Conservation (phyloP, 2,329 filamentous ascomycete genomes). For the Blastomyces emzantsi region DNA sequence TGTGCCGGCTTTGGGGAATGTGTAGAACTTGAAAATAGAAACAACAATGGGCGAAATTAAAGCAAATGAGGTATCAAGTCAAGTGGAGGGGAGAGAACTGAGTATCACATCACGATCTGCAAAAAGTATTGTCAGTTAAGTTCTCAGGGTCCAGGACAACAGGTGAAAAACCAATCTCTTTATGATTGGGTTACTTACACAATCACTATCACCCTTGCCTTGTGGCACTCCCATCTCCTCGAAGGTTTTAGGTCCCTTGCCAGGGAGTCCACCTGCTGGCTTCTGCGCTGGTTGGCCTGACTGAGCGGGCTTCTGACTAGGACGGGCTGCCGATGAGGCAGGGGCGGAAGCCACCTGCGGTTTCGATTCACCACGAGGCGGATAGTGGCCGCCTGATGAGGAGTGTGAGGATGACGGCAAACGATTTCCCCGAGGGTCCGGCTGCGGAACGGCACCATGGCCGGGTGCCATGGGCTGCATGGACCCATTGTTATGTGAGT, state of each 20-base stretch:
- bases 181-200: slow-evolving; percentile 50
- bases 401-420: slow-evolving; percentile 3
- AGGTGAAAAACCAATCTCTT: background rate
- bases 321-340: slow-evolving; percentile 24
- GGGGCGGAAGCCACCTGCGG: slow-evolving; percentile 11
- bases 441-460: slow-evolving; percentile 17
- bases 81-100: background rate
- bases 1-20: slow-evolving; percentile 1
- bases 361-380: slow-evolving; percentile 14
- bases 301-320: slow-evolving; percentile 29
- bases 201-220: slow-evolving; percentile 77
- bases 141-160: slow-evolving; percentile 6
- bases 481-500: background rate
- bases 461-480: slow-evolving; percentile 15
- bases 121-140: background rate
- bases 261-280: slow-evolving; percentile 36
- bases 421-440: slow-evolving; percentile 1
- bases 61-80: slow-evolving; percentile 2
- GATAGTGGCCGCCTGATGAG: slow-evolving; percentile 7
- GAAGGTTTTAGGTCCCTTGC: slow-evolving; percentile 86
- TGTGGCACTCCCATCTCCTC: slow-evolving; percentile 95
- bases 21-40: background rate
- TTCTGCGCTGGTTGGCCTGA: slow-evolving; percentile 15
- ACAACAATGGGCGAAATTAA: background rate
- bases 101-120: slow-evolving; percentile 22